phyloP scores from a whole-genome alignment of 1,284 basidiomycete species.

The Sanghuangporus weigelae region DNA sequence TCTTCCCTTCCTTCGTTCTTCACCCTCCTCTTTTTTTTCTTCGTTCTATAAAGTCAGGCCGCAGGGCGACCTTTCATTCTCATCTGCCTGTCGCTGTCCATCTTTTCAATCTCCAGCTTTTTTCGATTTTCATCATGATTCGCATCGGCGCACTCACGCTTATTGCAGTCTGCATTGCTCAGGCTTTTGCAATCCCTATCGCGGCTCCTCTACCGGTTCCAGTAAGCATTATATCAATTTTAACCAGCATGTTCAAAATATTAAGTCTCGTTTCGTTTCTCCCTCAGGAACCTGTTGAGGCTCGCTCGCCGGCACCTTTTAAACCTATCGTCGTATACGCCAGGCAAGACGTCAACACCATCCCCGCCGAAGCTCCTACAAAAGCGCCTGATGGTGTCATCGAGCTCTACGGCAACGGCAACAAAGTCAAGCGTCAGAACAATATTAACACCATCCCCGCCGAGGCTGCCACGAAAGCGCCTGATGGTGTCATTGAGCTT shows the following conservation, averaged over 20 bases:
- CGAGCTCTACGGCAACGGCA: slow-evolving; percentile 22
- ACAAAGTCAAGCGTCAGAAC: slow-evolving; percentile 19
- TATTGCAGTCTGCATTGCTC: slow-evolving; percentile 40
- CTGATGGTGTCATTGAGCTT: slow-evolving; percentile 23
- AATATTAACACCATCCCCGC: slow-evolving; percentile 25
- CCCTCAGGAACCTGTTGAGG: slow-evolving; percentile 23
- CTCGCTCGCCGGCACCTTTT: slow-evolving; percentile 30
- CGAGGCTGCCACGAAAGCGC: slow-evolving; percentile 30
- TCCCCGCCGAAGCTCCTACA: slow-evolving; percentile 29
- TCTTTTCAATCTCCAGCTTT: slow-evolving; percentile 5
- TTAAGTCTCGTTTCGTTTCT: not conserved
- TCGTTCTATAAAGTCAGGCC: slow-evolving; percentile 26
- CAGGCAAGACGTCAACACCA: slow-evolving; percentile 31
- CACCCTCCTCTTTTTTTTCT: slow-evolving; percentile 19
- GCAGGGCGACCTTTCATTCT: slow-evolving; percentile 32
- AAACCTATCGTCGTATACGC: slow-evolving; percentile 44
- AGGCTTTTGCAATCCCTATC: slow-evolving; percentile 41
- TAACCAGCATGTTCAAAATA: not conserved
- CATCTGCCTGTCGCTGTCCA: slow-evolving; percentile 19
- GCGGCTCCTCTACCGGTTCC: slow-evolving; percentile 33
- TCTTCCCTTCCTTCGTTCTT: slow-evolving; percentile 10
- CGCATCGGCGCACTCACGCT: slow-evolving; percentile 36
- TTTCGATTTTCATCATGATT: slow-evolving; percentile 24
- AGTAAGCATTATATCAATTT: slow-evolving; percentile 22
- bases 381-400: slow-evolving; percentile 25